These are phyloP conservation scores for Komagataea norvegica DNA, from an alignment of 1,139 yeast species.

Conservation along the genomic window DNA sequence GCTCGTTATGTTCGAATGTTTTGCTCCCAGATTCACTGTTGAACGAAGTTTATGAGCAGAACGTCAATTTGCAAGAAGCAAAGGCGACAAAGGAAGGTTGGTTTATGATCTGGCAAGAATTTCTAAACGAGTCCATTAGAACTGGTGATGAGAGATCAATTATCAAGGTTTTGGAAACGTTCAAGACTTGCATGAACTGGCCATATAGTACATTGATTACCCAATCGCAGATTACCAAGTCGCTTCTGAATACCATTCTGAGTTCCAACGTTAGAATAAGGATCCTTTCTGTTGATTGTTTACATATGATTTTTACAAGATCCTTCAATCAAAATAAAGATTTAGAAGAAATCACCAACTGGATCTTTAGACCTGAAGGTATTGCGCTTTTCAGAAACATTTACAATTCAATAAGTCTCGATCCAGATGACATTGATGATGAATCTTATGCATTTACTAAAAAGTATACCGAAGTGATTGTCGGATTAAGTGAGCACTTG, in stretches of 20 bases:
- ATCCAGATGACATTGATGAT: constrained; percentile 79
- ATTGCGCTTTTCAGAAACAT: constrained; percentile 62
- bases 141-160: constrained; percentile 44
- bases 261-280: constrained; percentile 63
- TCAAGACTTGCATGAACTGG: constrained; percentile 92
- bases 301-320: constrained; percentile 84
- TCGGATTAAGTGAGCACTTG: constrained; percentile 66
- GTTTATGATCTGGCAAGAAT: constrained; percentile 73
- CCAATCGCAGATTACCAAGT: constrained; percentile 59
- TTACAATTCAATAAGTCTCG: constrained; percentile 56
- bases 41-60: constrained; percentile 64
- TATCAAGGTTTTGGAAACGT: constrained; percentile 69
- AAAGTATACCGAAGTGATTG: constrained; percentile 90
- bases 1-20: constrained; percentile 78
- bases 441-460: constrained; percentile 71
- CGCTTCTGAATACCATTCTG: constrained; percentile 60
- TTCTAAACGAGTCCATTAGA: constrained; percentile 49
- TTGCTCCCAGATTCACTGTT: constrained; percentile 69
- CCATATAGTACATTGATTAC: constrained; percentile 71
- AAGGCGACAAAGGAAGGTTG: constrained; percentile 77
- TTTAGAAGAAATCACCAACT: constrained; percentile 73
- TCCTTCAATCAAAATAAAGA: constrained; percentile 67
- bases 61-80: constrained; percentile 54
- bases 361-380: constrained; percentile 71
- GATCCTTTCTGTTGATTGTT: constrained; percentile 83